A percentile compares a stretch with the other conserved stretches of the same genome.
phyloP scores from a whole-genome alignment of 2,329 filamentous ascomycete genomes.

The Aotearoamyces nothofagi region DNA sequence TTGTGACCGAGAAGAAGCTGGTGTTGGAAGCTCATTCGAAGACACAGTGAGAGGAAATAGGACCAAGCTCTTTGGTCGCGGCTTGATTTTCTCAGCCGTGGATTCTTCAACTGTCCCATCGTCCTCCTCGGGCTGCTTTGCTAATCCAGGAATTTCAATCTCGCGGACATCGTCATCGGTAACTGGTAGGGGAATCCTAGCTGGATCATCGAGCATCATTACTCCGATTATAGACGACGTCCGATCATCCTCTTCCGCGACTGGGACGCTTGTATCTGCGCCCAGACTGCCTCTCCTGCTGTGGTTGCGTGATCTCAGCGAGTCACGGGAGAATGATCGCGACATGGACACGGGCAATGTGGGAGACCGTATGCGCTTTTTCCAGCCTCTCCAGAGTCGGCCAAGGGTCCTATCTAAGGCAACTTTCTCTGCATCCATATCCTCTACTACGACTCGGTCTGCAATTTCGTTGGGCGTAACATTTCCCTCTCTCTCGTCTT shows the following conservation, averaged over 20 bases:
- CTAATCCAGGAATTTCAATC: conserved; percentile 64
- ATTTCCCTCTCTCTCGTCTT: conserved; percentile 37
- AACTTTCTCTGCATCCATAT: conserved; percentile 83
- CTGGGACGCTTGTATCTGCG: conserved; percentile 1
- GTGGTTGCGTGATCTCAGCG: conserved; percentile 24
- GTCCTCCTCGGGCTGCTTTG: conserved; percentile 38
- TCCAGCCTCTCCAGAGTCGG: conserved; percentile 87
- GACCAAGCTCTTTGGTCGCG: conserved; percentile 26
- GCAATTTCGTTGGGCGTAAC: conserved; percentile 30
- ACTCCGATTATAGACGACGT: conserved; percentile 10
- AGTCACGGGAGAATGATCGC: conserved; percentile 33
- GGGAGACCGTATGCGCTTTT: conserved; percentile 61
- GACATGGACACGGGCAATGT: conserved; percentile 27
- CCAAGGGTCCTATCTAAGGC: conserved; percentile 81
- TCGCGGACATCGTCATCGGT: conserved; percentile 57
- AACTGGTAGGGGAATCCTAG: conserved; percentile 53
- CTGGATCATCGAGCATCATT: conserved; percentile 23
- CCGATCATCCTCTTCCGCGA: conserved; percentile 4
- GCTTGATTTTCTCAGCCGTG: conserved; percentile 21
- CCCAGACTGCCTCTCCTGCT: conserved; percentile 5
- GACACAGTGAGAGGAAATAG: conserved; percentile 20
- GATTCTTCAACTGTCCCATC: too few relatives aligned
- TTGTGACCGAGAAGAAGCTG: conserved; percentile 13
- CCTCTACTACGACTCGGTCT: conserved; percentile 68
- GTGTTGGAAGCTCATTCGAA: conserved; percentile 11